Evolutionary conservation across 2,329 filamentous ascomycete genomes (phyloP).

Genomic region (Ascochyta fabae): DNA sequence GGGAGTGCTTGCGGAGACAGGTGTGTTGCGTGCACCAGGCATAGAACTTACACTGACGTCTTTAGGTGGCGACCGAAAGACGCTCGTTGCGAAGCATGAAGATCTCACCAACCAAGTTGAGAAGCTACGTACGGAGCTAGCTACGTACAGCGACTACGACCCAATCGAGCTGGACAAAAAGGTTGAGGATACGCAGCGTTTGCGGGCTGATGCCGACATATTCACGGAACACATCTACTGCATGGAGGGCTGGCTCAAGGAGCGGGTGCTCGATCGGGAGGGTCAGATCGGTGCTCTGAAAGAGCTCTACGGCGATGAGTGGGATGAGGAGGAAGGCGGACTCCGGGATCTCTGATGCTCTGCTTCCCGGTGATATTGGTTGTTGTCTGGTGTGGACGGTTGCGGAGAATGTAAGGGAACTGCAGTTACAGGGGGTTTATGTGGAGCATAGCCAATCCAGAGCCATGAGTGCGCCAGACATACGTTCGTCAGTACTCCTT

Average conservation of each 20-base stretch:
- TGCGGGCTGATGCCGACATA: constrained; percentile 43
- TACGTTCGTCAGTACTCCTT: no score
- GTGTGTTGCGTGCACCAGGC: constrained; percentile 19
- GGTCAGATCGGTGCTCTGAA: constrained; percentile 52
- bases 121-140: constrained; percentile 50
- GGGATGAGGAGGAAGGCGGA: constrained; percentile 60
- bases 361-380: background rate
- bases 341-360: constrained; percentile 49
- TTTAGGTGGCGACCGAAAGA: constrained; percentile 44
- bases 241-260: constrained; percentile 55
- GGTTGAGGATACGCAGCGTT: constrained; percentile 37
- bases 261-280: constrained; percentile 50
- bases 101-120: constrained; percentile 48
- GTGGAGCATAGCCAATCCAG: no score
- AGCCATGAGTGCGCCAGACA: no score
- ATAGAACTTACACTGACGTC: background rate
- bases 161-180: constrained; percentile 54
- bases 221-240: constrained; percentile 54
- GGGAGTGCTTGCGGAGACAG: constrained; percentile 42
- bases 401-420: background rate
- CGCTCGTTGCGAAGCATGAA: constrained; percentile 46
- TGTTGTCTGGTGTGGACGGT: no score
- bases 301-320: constrained; percentile 61
- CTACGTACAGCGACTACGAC: constrained; percentile 55
- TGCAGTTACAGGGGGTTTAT: background rate